A percentile compares a stretch with the other conserved stretches of the same genome.
These are phyloP conservation scores for Phyllosticta paracitricarpa DNA, from an alignment of 2,329 filamentous ascomycete species.

Conservation along the genomic window DNA sequence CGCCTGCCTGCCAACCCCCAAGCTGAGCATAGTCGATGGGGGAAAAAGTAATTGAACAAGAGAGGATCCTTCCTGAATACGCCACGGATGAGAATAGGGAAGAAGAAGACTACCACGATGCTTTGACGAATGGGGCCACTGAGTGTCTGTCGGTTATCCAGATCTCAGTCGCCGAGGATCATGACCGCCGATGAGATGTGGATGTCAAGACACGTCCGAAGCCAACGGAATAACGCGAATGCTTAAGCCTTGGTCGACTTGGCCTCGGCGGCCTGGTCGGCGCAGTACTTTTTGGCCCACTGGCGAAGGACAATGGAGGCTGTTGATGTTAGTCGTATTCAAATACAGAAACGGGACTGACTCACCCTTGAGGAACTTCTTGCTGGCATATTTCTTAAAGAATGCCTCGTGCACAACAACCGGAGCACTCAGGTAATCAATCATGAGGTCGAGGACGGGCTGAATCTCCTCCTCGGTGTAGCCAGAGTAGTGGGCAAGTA, in stretches of 20 bases:
- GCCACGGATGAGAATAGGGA: conserved; percentile 8
- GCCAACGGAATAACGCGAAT: not conserved
- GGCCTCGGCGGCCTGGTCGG: conserved; percentile 14
- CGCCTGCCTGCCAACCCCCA: not conserved
- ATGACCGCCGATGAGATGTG: conserved; percentile 4
- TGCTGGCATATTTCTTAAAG: conserved; percentile 99
- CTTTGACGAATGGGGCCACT: not conserved
- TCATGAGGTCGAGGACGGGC: conserved; percentile 86
- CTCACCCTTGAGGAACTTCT: conserved; percentile 97
- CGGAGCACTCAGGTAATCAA: conserved; percentile 87
- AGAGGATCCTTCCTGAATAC: conserved; percentile 1
- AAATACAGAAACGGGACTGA: not conserved
- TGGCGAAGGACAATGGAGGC: conserved; percentile 83
- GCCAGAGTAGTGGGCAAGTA: conserved; percentile 80
- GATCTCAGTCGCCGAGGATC: not conserved
- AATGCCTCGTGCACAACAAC: conserved; percentile 83
- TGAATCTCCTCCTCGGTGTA: conserved; percentile 90
- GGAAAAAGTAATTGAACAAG: conserved; percentile 5
- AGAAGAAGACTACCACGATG: not conserved
- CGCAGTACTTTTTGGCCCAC: conserved; percentile 73
- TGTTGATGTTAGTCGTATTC: conserved; percentile 30
- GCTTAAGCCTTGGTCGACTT: conserved; percentile 1
- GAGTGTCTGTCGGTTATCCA: not conserved
- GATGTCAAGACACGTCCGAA: not conserved
- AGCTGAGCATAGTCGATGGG: not conserved